Conservation (phyloP, 2,329 filamentous ascomycete species). For the Alternaria gansuensis region DNA sequence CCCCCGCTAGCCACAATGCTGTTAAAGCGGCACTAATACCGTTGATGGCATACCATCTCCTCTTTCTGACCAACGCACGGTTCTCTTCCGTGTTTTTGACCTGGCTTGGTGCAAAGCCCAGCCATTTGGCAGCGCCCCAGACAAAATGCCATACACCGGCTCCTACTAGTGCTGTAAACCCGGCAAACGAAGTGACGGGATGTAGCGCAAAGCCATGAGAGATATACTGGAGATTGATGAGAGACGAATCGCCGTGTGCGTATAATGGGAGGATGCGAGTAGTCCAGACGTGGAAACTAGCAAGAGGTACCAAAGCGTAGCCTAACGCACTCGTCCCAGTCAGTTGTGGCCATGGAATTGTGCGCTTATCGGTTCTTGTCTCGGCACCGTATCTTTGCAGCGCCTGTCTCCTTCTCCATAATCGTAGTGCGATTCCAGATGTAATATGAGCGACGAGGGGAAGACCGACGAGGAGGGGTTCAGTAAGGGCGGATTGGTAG, state of each 20-base stretch:
- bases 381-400: slow-evolving; percentile 78
- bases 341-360: slow-evolving; percentile 72
- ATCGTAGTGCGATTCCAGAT: slow-evolving; percentile 78
- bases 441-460: slow-evolving; percentile 79
- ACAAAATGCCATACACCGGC: slow-evolving; percentile 79
- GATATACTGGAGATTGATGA: slow-evolving; percentile 83
- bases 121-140: slow-evolving; percentile 87
- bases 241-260: slow-evolving; percentile 84
- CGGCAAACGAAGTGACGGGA: slow-evolving; percentile 70
- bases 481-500: slow-evolving; percentile 81
- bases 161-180: slow-evolving; percentile 73
- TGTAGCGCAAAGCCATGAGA: slow-evolving; percentile 83
- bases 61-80: slow-evolving; percentile 65
- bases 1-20: slow-evolving; percentile 81
- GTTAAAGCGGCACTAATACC: slow-evolving; percentile 66
- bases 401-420: slow-evolving; percentile 76
- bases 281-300: slow-evolving; percentile 75
- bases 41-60: slow-evolving; percentile 77
- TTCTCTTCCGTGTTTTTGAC: slow-evolving; percentile 60
- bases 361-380: slow-evolving; percentile 61
- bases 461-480: slow-evolving; percentile 79
- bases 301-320: slow-evolving; percentile 71
- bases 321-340: slow-evolving; percentile 77
- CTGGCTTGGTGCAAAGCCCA: slow-evolving; percentile 69
- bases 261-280: slow-evolving; percentile 79